These are phyloP conservation scores for Fragaria vesca DNA, from an alignment of 306 rosid genomes.

Conservation along the genomic window DNA sequence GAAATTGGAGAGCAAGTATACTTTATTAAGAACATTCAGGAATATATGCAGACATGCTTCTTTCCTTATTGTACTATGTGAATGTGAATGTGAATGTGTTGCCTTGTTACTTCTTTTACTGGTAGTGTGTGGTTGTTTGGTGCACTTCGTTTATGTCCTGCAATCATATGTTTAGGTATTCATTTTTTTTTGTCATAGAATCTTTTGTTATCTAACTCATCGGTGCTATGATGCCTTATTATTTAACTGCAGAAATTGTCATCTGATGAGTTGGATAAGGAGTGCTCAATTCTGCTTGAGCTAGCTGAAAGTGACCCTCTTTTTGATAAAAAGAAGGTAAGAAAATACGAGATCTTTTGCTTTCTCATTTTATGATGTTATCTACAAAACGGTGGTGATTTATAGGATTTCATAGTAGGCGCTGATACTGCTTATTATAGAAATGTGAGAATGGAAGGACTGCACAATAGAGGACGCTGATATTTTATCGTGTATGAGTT, in stretches of 20 bases:
- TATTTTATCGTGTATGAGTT: not conserved
- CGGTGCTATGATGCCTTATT: not conserved
- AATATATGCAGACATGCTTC: too few relatives aligned
- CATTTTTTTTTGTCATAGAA: not conserved
- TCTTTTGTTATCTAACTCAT: not conserved
- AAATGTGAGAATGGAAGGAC: constrained; percentile 16
- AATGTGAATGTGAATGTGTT: not conserved
- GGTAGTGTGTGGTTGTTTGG: not conserved
- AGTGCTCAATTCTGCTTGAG: constrained; percentile 58
- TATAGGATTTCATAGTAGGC: constrained; percentile 5
- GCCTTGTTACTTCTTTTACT: not conserved
- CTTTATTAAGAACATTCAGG: too few relatives aligned
- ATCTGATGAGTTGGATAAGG: constrained; percentile 32
- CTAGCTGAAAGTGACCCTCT: constrained; percentile 51
- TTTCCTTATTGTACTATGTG: too few relatives aligned
- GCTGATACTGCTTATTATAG: constrained; percentile 1
- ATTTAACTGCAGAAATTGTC: constrained; percentile 34
- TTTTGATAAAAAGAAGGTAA: constrained; percentile 68
- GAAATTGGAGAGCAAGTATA: too few relatives aligned
- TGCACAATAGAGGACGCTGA: not conserved
- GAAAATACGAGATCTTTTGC: not conserved
- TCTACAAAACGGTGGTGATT: not conserved
- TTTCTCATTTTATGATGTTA: not conserved
- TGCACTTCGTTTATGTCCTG: not conserved
- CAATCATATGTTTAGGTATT: not conserved